Percentiles rank a stretch among this genome's conserved stretches.
phyloP scores from a whole-genome alignment of 2,329 filamentous ascomycete species.

The Arthrobotrys sinensis region DNA sequence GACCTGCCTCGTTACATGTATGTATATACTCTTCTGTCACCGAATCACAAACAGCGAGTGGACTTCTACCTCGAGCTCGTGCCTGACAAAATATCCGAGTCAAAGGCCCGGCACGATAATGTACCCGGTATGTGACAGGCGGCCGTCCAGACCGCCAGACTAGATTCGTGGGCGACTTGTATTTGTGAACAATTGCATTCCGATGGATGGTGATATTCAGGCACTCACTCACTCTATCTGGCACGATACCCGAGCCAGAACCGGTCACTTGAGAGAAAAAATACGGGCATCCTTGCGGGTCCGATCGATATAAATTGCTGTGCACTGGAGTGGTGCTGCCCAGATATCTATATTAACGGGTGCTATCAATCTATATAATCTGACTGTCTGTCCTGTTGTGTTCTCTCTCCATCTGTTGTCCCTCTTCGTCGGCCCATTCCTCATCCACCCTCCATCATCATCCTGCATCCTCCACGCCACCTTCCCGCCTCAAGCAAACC shows the following conservation, averaged over 20 bases:
- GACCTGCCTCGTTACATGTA: slow-evolving; percentile 42
- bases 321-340: not conserved
- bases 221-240: slow-evolving; percentile 21
- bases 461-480: not conserved
- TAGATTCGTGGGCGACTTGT: not conserved
- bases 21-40: slow-evolving; percentile 33
- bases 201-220: slow-evolving; percentile 6
- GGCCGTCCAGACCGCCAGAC: not conserved
- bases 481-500: slow-evolving; percentile 16
- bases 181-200: slow-evolving; percentile 31
- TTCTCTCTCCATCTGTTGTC: slow-evolving; percentile 41
- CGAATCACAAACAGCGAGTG: slow-evolving; percentile 18
- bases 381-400: not conserved
- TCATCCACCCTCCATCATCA: slow-evolving; percentile 8
- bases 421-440: slow-evolving; percentile 15
- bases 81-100: slow-evolving; percentile 1
- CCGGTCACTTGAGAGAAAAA: slow-evolving; percentile 22
- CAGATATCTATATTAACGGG: too few relatives aligned
- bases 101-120: slow-evolving; percentile 11
- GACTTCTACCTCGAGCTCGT: not conserved
- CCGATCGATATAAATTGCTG: not conserved
- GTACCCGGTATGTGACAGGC: slow-evolving; percentile 48
- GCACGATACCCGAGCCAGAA: slow-evolving; percentile 11
- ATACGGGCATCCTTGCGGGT: slow-evolving; percentile 9
- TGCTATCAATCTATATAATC: not conserved